These are phyloP conservation scores for Claviceps spartinae DNA, from an alignment of 2,329 filamentous ascomycete genomes.

Conservation along the genomic window DNA sequence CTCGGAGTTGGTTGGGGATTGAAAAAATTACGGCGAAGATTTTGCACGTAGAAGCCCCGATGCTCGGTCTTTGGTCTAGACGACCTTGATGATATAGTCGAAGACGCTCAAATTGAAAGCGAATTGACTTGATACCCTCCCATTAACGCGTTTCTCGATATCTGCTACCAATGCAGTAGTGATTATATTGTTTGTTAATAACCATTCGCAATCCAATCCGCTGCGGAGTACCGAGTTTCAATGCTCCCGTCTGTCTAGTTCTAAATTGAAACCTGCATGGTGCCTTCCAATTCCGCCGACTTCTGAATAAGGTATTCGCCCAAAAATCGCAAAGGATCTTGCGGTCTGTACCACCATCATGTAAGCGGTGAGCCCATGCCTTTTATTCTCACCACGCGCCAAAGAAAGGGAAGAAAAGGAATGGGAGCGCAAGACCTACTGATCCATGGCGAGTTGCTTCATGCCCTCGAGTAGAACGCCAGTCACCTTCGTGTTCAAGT, in stretches of 20 bases:
- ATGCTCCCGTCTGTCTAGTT: background rate
- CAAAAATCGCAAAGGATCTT: constrained; percentile 53
- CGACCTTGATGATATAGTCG: constrained; percentile 16
- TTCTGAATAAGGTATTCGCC: constrained; percentile 58
- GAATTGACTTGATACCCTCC: constrained; percentile 8
- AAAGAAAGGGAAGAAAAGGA: background rate
- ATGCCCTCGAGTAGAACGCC: constrained; percentile 58
- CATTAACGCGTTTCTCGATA: background rate
- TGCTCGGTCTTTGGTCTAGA: constrained; percentile 25
- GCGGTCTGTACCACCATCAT: constrained; percentile 32
- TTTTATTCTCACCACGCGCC: background rate
- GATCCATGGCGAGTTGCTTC: constrained; percentile 57
- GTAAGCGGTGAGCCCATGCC: background rate
- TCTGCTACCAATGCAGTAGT: background rate
- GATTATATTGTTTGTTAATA: background rate
- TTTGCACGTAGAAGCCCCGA: constrained; percentile 31
- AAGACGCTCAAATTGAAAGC: constrained; percentile 21
- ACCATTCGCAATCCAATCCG: constrained; percentile 5
- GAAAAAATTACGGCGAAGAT: constrained; percentile 24
- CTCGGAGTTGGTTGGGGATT: constrained; percentile 31
- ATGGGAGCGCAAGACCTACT: constrained; percentile 40
- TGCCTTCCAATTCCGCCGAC: constrained; percentile 48
- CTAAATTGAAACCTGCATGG: background rate
- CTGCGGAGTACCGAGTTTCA: too few relatives aligned
- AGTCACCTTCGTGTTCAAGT: constrained; percentile 59